These are phyloP conservation scores for Heterococcus sp. DNA, from an alignment of 108 stramenopile genomes.

Conservation along the genomic window DNA sequence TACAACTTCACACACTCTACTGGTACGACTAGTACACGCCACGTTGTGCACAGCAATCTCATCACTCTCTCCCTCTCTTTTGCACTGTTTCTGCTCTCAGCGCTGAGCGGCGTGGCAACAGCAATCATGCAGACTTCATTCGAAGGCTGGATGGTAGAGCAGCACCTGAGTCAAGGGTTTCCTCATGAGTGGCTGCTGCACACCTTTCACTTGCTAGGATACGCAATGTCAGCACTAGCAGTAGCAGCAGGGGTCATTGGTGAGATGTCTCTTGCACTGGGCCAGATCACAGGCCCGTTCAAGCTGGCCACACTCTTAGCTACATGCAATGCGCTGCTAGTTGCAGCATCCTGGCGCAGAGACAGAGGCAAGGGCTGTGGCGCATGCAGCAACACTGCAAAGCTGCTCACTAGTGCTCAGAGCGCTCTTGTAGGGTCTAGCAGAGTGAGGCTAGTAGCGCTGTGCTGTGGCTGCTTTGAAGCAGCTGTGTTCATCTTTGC, in stretches of 20 bases:
- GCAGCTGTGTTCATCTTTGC: neutral
- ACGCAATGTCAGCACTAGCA: neutral
- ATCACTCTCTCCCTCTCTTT: no score
- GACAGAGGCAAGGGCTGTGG: neutral
- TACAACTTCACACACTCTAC: no score
- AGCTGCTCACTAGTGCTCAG: neutral
- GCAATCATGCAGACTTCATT: constrained; percentile 19
- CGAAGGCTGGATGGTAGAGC: constrained; percentile 11
- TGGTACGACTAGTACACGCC: no score
- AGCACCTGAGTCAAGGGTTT: constrained; percentile 22
- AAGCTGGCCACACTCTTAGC: neutral
- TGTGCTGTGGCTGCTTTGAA: neutral
- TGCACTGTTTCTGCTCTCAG: no score
- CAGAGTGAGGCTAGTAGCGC: no score
- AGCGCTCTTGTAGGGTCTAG: neutral
- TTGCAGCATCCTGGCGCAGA: neutral
- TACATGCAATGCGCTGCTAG: neutral
- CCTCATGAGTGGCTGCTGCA: constrained; percentile 30
- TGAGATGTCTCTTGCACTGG: neutral
- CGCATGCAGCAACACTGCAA: no score
- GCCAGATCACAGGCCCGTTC: neutral
- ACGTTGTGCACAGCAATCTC: no score
- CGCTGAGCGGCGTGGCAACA: constrained; percentile 7
- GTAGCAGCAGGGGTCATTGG: neutral
- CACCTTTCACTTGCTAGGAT: neutral